These are phyloP conservation scores for Gaeumannomyces tritici DNA, from an alignment of 2,329 filamentous ascomycete genomes.

Conservation along the genomic window DNA sequence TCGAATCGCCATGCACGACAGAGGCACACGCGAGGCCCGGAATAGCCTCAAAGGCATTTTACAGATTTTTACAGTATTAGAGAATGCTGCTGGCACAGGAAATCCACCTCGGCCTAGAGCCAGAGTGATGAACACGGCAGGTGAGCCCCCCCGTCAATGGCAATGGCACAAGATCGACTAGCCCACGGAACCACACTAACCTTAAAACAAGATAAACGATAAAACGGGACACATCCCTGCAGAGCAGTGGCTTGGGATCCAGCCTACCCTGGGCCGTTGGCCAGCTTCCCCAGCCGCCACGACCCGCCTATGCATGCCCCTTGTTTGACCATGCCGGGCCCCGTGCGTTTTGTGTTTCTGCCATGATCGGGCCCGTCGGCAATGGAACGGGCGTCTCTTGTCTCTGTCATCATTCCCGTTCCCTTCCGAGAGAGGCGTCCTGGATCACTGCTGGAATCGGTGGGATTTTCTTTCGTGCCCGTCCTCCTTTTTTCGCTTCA, in stretches of 20 bases:
- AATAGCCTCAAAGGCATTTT: background rate
- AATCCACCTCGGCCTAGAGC: too few species aligned
- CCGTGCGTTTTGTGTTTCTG: background rate
- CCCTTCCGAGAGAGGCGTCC: background rate
- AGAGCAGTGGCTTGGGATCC: background rate
- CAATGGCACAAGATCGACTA: background rate
- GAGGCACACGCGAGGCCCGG: too few species aligned
- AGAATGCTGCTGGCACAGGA: too few species aligned
- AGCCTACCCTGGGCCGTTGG: background rate
- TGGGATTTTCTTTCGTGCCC: background rate
- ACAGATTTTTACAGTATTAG: too few species aligned
- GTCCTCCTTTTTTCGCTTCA: background rate
- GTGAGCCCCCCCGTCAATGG: background rate
- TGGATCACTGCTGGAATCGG: background rate
- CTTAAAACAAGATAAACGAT: background rate
- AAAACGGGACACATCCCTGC: background rate
- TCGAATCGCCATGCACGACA: too few species aligned
- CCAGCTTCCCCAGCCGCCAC: background rate
- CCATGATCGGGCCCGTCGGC: background rate
- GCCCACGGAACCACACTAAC: background rate
- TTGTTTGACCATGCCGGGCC: background rate
- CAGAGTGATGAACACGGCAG: background rate
- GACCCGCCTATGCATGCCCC: background rate
- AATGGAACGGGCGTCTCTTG: background rate
- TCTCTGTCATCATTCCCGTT: background rate